Percentiles rank a stretch among this genome's conserved stretches.
phyloP scores from a whole-genome alignment of 495 filamentous ascomycete genomes.

The Staphylotrichum tortipilum region DNA sequence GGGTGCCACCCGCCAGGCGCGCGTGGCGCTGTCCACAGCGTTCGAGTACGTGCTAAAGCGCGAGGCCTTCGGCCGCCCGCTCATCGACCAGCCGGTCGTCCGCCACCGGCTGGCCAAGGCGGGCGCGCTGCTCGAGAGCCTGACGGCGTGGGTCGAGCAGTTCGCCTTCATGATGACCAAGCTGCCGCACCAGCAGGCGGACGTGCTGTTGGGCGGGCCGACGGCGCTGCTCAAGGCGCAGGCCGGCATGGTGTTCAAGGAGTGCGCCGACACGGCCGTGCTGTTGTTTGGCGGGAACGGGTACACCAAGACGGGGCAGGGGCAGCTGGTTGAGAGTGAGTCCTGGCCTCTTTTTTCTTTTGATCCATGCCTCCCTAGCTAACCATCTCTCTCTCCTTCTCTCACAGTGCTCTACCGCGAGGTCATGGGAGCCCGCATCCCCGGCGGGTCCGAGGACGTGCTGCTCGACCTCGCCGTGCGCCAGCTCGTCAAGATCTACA shows the following conservation, averaged over 20 bases:
- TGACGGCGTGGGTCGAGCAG: conserved; percentile 68
- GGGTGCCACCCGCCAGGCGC: conserved; percentile 50
- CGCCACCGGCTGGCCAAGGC: conserved; percentile 62
- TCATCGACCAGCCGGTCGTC: conserved; percentile 66
- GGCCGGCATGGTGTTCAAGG: conserved; percentile 58
- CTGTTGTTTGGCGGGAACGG: conserved; percentile 68
- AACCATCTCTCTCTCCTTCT: no score
- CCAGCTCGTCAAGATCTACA: conserved; percentile 65
- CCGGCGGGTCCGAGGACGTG: conserved; percentile 69
- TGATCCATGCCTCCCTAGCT: no score
- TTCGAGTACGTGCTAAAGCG: conserved; percentile 62
- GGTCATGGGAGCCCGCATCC: conserved; percentile 53
- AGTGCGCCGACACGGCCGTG: conserved; percentile 59
- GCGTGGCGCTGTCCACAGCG: conserved; percentile 56
- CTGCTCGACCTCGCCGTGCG: conserved; percentile 61
- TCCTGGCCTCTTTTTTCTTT: conserved; percentile 1
- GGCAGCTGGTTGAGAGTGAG: conserved; percentile 60
- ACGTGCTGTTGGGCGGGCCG: conserved; percentile 57
- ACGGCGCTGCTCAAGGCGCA: conserved; percentile 65
- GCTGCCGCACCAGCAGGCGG: conserved; percentile 53
- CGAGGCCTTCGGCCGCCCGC: conserved; percentile 65
- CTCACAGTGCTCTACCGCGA: conserved; percentile 45
- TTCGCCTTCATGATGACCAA: conserved; percentile 62
- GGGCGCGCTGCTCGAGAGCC: conserved; percentile 58
- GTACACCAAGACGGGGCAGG: conserved; percentile 58